phyloP scores from a whole-genome alignment of 805 yeast species.

The Monosporozyma unispora region DNA sequence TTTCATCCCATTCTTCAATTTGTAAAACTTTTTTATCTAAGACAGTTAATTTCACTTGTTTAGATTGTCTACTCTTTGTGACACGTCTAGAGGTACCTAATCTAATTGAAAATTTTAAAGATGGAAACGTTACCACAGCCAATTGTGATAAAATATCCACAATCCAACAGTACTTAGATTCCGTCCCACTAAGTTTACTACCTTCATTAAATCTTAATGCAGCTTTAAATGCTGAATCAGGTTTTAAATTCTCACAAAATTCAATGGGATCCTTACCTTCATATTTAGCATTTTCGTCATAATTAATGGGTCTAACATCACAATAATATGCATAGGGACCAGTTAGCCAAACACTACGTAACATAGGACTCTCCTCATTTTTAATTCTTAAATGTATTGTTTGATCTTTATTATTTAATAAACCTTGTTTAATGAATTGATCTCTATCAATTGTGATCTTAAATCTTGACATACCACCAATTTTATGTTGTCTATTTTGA shows the following conservation, averaged over 20 bases:
- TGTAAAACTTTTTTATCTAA: constrained; percentile 7
- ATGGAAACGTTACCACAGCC: constrained; percentile 59
- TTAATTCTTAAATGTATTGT: constrained; percentile 41
- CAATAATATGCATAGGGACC: constrained; percentile 86
- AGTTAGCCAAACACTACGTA: constrained; percentile 75
- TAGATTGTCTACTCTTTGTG: constrained; percentile 9
- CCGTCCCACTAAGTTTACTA: constrained; percentile 17
- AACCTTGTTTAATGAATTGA: constrained; percentile 9
- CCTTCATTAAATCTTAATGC: constrained; percentile 41
- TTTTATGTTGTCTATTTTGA: constrained; percentile 17
- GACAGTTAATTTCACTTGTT: not conserved
- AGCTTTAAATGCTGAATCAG: constrained; percentile 61
- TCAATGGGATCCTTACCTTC: constrained; percentile 33
- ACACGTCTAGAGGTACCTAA: constrained; percentile 39
- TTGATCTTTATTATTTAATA: constrained; percentile 7
- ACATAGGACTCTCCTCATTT: constrained; percentile 61
- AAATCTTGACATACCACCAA: constrained; percentile 26
- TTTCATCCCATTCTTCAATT: constrained; percentile 43
- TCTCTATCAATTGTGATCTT: constrained; percentile 16
- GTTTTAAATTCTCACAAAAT: constrained; percentile 50
- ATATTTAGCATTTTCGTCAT: constrained; percentile 39
- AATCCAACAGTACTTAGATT: constrained; percentile 51
- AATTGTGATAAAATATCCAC: constrained; percentile 77
- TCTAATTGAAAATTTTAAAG: constrained; percentile 55
- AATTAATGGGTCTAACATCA: constrained; percentile 66